phyloP scores from a whole-genome alignment of 2,329 filamentous ascomycete species.

The Aspergillus texensis region DNA sequence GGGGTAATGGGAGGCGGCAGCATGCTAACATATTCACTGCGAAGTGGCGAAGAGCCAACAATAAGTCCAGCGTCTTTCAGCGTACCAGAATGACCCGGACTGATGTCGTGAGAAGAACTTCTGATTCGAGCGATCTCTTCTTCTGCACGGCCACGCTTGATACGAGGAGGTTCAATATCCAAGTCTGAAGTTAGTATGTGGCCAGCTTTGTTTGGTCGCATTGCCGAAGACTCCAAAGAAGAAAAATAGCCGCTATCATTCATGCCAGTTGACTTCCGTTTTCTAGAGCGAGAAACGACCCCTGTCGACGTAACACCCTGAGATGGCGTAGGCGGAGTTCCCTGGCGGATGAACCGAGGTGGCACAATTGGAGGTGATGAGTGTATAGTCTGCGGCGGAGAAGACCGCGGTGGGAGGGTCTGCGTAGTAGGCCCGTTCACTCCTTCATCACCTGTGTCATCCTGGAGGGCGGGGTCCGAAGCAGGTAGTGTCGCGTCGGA shows the following conservation, averaged over 20 bases:
- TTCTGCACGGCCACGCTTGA: constrained; percentile 88
- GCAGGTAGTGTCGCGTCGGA: constrained; percentile 78
- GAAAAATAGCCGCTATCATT: constrained; percentile 98
- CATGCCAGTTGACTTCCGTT: constrained; percentile 77
- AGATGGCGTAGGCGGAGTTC: constrained; percentile 73
- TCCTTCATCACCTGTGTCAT: constrained; percentile 55
- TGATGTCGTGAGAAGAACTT: constrained; percentile 83
- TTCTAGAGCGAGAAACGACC: constrained; percentile 65
- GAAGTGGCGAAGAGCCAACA: constrained; percentile 69
- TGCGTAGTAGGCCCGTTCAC: constrained; percentile 28
- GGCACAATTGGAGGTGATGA: constrained; percentile 85
- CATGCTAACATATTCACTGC: constrained; percentile 59
- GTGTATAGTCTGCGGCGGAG: constrained; percentile 64
- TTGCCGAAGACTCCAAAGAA: constrained; percentile 86
- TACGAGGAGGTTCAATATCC: constrained; percentile 72
- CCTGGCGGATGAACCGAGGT: constrained; percentile 60
- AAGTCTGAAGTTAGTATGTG: constrained; percentile 73
- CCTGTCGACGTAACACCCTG: constrained; percentile 65
- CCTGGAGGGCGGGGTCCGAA: constrained; percentile 64
- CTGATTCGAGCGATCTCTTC: constrained; percentile 93
- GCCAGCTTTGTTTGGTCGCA: constrained; percentile 68
- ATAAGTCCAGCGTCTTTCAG: constrained; percentile 37
- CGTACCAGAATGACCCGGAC: constrained; percentile 64
- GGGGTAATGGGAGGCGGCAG: constrained; percentile 80
- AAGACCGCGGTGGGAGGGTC: constrained; percentile 43